phyloP scores from a whole-genome alignment of 441 rosid species.

The Aleurites moluccanus region DNA sequence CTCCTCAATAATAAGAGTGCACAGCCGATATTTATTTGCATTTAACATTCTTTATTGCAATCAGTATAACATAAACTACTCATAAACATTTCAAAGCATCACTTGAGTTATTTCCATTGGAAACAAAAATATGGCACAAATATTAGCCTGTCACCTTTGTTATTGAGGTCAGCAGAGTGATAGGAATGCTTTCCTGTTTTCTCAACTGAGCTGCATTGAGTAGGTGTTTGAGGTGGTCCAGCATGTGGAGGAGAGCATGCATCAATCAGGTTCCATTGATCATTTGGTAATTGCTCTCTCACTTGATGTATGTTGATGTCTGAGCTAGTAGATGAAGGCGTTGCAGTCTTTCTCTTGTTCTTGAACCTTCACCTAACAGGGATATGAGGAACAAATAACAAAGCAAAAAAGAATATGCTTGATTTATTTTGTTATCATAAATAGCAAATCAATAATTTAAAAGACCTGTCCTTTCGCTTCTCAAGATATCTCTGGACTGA shows the following conservation, averaged over 20 bases:
- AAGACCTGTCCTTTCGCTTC: conserved; percentile 58
- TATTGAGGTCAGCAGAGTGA: conserved; percentile 1
- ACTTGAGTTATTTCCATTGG: neutral
- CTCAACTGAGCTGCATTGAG: conserved; percentile 21
- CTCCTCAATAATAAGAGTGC: neutral
- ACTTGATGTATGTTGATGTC: conserved; percentile 33
- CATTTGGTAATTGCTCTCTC: conserved; percentile 31
- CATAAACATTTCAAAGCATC: neutral
- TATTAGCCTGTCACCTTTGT: neutral
- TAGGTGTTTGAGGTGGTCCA: conserved; percentile 24
- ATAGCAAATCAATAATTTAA: conserved; percentile 14
- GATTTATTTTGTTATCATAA: conserved; percentile 11
- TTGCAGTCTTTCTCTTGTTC: conserved; percentile 40
- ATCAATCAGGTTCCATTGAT: conserved; percentile 27
- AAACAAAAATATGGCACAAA: neutral
- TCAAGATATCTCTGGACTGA: conserved; percentile 46
- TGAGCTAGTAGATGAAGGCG: conserved; percentile 35
- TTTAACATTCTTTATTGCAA: neutral
- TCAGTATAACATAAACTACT: neutral
- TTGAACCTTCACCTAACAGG: conserved; percentile 55
- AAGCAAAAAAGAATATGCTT: conserved; percentile 25
- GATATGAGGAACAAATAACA: conserved; percentile 30
- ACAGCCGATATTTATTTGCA: neutral
- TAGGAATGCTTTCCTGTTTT: conserved; percentile 5
- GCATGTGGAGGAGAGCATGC: conserved; percentile 29